Conservation (phyloP, 306 rosid genomes). For the Vachellia pachyceras region DNA sequence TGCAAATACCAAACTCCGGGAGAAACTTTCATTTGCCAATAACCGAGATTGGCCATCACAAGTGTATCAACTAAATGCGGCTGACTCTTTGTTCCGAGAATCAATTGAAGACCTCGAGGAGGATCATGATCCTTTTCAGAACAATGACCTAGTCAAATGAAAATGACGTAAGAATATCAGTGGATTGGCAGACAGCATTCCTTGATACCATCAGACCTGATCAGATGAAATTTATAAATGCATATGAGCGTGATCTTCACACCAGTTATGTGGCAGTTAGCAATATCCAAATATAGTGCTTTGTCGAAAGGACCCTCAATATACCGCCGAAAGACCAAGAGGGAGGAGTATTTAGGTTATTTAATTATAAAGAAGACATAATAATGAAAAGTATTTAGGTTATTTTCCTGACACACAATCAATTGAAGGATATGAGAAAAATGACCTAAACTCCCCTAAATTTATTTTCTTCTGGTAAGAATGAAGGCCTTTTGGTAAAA, state of each 20-base stretch:
- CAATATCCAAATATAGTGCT: conserved; percentile 1
- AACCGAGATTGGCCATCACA: conserved; percentile 99
- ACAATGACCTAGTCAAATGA: conserved; percentile 81
- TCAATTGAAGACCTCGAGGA: conserved; percentile 94
- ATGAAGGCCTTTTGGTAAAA: not conserved
- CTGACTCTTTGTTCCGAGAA: conserved; percentile 84
- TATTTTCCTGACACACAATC: conserved; percentile 1
- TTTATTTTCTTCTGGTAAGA: not conserved
- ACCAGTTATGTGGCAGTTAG: not conserved
- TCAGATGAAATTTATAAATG: not conserved
- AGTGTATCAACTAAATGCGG: conserved; percentile 96
- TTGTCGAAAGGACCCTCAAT: too few relatives aligned
- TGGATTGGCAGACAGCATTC: conserved; percentile 15
- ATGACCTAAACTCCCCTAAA: not conserved
- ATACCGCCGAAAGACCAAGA: too few relatives aligned
- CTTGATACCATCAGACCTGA: not conserved
- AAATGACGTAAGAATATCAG: conserved; percentile 29
- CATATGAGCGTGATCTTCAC: not conserved
- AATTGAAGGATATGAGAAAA: not conserved
- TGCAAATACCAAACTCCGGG: conserved; percentile 99
- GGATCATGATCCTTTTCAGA: conserved; percentile 94
- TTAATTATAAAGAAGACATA: not conserved
- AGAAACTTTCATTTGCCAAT: conserved; percentile 99
- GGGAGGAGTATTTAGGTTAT: not conserved
- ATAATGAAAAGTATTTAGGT: not conserved